A percentile compares a stretch with the other conserved stretches of the same genome.
These are phyloP conservation scores for Aspergillus oerlinghausenensis DNA, from an alignment of 2,329 filamentous ascomycete species.

Conservation along the genomic window DNA sequence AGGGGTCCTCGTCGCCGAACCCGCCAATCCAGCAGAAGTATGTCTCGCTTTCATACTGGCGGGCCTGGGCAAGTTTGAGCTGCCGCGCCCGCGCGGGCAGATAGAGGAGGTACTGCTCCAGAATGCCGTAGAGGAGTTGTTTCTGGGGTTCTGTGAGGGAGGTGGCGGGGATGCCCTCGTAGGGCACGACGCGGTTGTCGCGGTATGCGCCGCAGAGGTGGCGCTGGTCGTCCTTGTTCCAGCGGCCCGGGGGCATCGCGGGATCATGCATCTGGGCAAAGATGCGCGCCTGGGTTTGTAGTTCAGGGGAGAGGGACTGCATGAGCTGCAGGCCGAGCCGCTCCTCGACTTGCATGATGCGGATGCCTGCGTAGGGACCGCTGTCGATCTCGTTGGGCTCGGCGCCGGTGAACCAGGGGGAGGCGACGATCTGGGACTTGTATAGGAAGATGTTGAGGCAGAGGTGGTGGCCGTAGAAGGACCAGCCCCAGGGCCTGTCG, in stretches of 20 bases:
- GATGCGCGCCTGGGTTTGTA: conserved; percentile 51
- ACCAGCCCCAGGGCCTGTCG: conserved; percentile 63
- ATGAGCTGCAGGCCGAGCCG: conserved; percentile 62
- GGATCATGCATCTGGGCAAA: conserved; percentile 60
- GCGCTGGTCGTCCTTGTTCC: conserved; percentile 77
- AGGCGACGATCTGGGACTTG: conserved; percentile 60
- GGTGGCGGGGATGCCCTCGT: conserved; percentile 60
- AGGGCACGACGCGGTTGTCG: conserved; percentile 72
- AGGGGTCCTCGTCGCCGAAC: conserved; percentile 62
- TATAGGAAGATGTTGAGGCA: conserved; percentile 68
- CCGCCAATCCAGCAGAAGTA: conserved; percentile 75
- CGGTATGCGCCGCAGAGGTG: conserved; percentile 74
- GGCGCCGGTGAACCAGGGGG: conserved; percentile 73
- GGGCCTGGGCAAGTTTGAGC: conserved; percentile 52
- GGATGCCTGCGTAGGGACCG: conserved; percentile 59
- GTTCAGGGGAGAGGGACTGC: conserved; percentile 52
- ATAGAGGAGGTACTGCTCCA: conserved; percentile 64
- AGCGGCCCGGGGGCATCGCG: conserved; percentile 58
- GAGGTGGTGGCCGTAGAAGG: conserved; percentile 74
- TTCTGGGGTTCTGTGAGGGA: conserved; percentile 45
- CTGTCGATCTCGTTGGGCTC: conserved; percentile 71
- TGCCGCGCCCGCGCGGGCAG: conserved; percentile 55
- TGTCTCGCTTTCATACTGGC: conserved; percentile 60
- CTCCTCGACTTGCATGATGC: conserved; percentile 64
- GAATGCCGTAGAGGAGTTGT: conserved; percentile 53